Evolutionary conservation across 139 green algal species (phyloP), one percentile per base, ranked within the genome.

Genomic region (Volvox reticuliferus): DNA sequence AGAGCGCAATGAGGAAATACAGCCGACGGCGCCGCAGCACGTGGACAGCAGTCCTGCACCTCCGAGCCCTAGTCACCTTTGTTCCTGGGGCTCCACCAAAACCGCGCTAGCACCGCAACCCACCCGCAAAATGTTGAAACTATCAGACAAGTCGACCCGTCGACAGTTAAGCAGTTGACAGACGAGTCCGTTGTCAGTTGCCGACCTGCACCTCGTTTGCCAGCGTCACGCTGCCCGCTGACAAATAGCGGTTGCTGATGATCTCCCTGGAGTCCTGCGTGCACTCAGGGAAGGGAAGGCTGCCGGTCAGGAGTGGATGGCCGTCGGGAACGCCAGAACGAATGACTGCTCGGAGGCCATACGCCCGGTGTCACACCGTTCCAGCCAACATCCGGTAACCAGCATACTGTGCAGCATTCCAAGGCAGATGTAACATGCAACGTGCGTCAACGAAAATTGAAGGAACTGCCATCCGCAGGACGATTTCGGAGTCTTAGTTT

Each of bases 201-300:
- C 75, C 75, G 14, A 81, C 75, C 75, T 81, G 75, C 68, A 89
- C 28, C 37, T 89, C 85, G 12, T 28, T 16, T 3, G 69, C 16
- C 37, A 89, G 71, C 26, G 85, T 82, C 9, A 63, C 24, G 17
- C 78, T 73, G 37, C 85, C 85, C 33, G 44, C 44, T 44, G 69
- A 68, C 24, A 26, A 13, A 68, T 89, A 89, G 85, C 85, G 85
- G 85, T 89, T 65, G 35, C 28, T 35, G 21, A 82, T 61, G 18
- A 89, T 76, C 14, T 89, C 84, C 26, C 68, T 50, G 44, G 85
- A 82, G 85, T 89, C 85, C 69, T 82, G 85, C 1, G 12, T 3
- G 20, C 1, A 1, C 28, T 24, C 24, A 73, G 2, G 12, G 16
- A 24, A 12, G 21, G 65, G 21, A 73, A 73, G 65, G 24, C 21